Evolutionary conservation across 306 rosid genomes (phyloP), one percentile per base, ranked within the genome.

Genomic region (Albizia julibrissin): DNA sequence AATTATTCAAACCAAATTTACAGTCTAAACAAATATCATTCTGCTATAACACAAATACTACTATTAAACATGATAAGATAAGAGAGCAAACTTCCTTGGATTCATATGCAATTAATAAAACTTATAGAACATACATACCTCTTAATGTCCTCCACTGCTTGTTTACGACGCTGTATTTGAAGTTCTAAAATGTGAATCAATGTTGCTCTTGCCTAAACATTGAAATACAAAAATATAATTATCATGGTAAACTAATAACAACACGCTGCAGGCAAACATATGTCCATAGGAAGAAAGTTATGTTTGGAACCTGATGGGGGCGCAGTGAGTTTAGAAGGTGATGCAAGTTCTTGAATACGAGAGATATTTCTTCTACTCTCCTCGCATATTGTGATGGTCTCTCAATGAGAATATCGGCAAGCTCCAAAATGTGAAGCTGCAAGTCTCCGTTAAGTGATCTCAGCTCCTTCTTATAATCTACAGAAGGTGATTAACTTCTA

Each of bases 351-450:
- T 95, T 95, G 84, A 91, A 93, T 82, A 91, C 87, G 62, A 94
- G 92, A 77, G 98, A 95, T 85, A 95, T 89, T 52, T 95, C 98
- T 87, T 95, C 98, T n/a, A 95, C 97, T 84, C 94, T 89, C 89
- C 98, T 93, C 0, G 98, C 98, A 69, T 93, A 95, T 39, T 95
- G 98, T 31, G 98, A 95, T 50, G 98, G 98, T 77, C 95, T 89
- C 89, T 93, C 94, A 47, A 91, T 92, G 26, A 95, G 97, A 88
- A 93, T 88, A 89, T 95, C 98, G 39, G 99, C 95, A 21, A 95
- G 97, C 89, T 95, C 98, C 92, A 95, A 84, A 78, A 95, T 67
- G 81, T 95, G 98, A 69, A 88, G 92, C 85, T 85, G 97, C 83
- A 95, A 83, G 66, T 95, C 98, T 84, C 95, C 89, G 74, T 93